Evolutionary conservation across 225 moss, liverwort and hornwort species (phyloP), one percentile per base, ranked within the genome.

Genomic region (Physcomitrellopsis africana): DNA sequence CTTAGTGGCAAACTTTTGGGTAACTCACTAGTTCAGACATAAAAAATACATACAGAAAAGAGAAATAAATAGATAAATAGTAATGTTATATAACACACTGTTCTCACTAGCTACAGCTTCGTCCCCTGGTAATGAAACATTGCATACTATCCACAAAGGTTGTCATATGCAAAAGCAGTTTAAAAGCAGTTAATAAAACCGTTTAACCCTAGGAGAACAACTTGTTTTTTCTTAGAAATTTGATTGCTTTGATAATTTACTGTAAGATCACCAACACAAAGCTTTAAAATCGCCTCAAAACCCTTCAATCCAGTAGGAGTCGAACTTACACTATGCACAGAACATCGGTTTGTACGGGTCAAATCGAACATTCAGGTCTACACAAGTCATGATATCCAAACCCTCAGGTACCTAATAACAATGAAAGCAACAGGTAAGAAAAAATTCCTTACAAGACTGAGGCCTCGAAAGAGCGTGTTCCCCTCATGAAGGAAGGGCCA

Each of bases 401-500:
- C 14, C 68, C 47, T 66, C 26, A 54, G 17, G 61, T 58, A 7
- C 10, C 68, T 20, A 8, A 17, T 53, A 43, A 74, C 11, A 49
- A 58, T 14, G 59, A 65, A 69, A 76, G 24, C 43, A 51, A 84
- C 19, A 46, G 53, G 69, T 69, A 66, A 14, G 20, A 27, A 42
- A 61, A 63, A 76, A 82, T 4, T 49, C 70, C 92, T 85, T 85
- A 99, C 95, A 60, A 99, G 83, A 81, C 93, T 92, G 60, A 99
- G 88, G 79, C 99, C 95, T 65, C 85, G 90, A 79, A 94, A 99
- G 11, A 94, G 86, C 19, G 91, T 81, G 26, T 92, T 90, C 60
- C 86, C 83, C 69, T 64, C 71, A 60, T 81, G 95, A 75, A 99
- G 85, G 53, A 95, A 95, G 13, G 86, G 79, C 95, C 95, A 95